Evolutionary conservation across 140 eudicot species (phyloP).

Genomic region (Erigeron philadelphicus): DNA sequence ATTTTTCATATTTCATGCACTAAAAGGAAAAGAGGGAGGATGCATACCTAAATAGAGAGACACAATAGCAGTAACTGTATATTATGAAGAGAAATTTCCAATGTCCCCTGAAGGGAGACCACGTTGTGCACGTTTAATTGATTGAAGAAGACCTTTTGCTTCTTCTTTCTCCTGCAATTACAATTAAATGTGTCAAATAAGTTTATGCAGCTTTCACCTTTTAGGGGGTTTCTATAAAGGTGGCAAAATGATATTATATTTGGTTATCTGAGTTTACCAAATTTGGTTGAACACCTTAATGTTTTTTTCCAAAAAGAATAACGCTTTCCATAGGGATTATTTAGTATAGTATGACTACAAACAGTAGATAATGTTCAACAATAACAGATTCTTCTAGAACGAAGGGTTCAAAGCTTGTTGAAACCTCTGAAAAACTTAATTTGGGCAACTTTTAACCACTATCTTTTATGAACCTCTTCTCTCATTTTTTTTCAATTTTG

Average conservation of each 20-base stretch:
- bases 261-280: no score
- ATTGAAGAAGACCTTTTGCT: slow-evolving; percentile 77
- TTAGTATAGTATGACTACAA: not conserved
- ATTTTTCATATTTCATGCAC: slow-evolving; percentile 17
- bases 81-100: slow-evolving; percentile 48
- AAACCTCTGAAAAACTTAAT: no score
- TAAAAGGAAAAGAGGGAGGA: not conserved
- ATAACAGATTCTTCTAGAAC: no score
- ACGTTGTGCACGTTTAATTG: slow-evolving; percentile 54
- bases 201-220: slow-evolving; percentile 14
- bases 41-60: slow-evolving; percentile 9
- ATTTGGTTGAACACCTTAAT: not conserved
- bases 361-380: no score
- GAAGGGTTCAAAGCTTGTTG: no score
- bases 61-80: slow-evolving; percentile 1
- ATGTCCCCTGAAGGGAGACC: slow-evolving; percentile 49
- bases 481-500: no score
- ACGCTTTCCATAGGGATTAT: not conserved
- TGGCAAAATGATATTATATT: no score
- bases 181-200: not conserved
- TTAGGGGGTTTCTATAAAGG: no score
- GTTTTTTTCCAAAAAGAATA: not conserved
- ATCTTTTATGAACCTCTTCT: no score
- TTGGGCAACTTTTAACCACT: no score
- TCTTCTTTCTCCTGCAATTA: slow-evolving; percentile 78